Evolutionary conservation across 495 filamentous ascomycete genomes (phyloP), one percentile per base, ranked within the genome.

Genomic region (Pseudomonodictys pantanalensis): DNA sequence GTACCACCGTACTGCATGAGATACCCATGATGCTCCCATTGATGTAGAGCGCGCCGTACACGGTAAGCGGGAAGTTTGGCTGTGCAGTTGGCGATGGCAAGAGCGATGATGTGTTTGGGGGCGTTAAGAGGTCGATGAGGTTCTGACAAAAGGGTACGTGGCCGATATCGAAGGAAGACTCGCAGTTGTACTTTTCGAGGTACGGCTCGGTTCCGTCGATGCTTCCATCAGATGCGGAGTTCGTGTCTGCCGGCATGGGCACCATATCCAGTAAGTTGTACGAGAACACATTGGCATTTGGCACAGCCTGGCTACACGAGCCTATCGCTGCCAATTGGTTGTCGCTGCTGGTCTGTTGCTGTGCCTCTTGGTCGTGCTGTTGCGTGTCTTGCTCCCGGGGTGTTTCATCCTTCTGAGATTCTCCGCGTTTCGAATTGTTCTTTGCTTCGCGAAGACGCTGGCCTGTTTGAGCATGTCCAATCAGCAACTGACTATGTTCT

Each of bases 381-480:
- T 41, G 3, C 4, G 4, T 41, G 15, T 41, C 12, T 15, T n/a
- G n/a, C n/a, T n/a, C n/a, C n/a, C n/a, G n/a, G n/a, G n/a, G 38
- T 29, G 54, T 64, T 58, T 64, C 53, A 64, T 24, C n/a, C 9
- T 3, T 4, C 28, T 23, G 8, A n/a, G n/a, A n/a, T 25, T 12
- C 2, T 4, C n/a, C 30, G 23, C 20, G 60, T 58, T 64, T 58
- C 54, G 60, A 25, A 58, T 41, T 58, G 26, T 44, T 54, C 33
- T 58, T 64, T 30, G 54, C 60, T 33, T 64, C 53, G 39, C 60
- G 60, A 2, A 64, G 49, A 15, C 60, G 60, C 58, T 64, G n/a
- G 15, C 60, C 60, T 64, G 35, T 17, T 39, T 30, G 24, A 28
- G 18, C 8, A 20, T 32, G 32, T 20, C 60, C 60, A 46, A 58